A percentile compares a stretch with the other conserved stretches of the same genome.
These are phyloP conservation scores for Cardamine resedifolia DNA, from an alignment of 345 rosid genomes.

Conservation along the genomic window DNA sequence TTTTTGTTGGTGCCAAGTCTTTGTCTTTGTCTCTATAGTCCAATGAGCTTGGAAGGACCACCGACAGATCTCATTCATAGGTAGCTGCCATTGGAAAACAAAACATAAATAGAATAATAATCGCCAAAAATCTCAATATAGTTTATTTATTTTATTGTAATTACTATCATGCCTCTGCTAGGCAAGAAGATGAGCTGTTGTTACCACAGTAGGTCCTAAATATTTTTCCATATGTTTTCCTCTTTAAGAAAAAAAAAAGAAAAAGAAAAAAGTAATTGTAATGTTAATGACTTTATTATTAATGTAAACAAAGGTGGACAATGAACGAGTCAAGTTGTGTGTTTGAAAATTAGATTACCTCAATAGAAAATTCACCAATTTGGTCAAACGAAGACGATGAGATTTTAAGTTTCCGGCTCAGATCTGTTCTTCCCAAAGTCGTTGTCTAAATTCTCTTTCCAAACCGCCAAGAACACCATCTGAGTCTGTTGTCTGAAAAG, in stretches of 20 bases:
- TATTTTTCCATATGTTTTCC: background rate
- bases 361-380: constrained; percentile 24
- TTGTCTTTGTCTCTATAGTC: constrained; percentile 1
- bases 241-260: background rate
- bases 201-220: background rate
- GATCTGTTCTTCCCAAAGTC: constrained; percentile 25
- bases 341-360: background rate
- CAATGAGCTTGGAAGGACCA: constrained; percentile 26
- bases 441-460: constrained; percentile 16
- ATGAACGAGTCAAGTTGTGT: constrained; percentile 22
- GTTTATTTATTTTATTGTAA: background rate
- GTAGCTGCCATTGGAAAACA: background rate
- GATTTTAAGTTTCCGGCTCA: background rate
- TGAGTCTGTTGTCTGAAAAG: constrained; percentile 21
- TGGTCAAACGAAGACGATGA: constrained; percentile 27
- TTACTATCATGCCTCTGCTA: background rate
- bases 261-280: background rate
- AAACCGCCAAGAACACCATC: background rate
- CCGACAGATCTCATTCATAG: constrained; percentile 23
- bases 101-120: too few relatives aligned
- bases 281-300: constrained; percentile 8
- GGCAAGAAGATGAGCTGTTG: constrained; percentile 20
- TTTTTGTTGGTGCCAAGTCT: background rate
- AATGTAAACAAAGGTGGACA: background rate
- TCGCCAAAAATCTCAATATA: too few relatives aligned